Evolutionary conservation across 306 rosid genomes (phyloP), one percentile per base, ranked within the genome.

Genomic region (Argentina anserina): DNA sequence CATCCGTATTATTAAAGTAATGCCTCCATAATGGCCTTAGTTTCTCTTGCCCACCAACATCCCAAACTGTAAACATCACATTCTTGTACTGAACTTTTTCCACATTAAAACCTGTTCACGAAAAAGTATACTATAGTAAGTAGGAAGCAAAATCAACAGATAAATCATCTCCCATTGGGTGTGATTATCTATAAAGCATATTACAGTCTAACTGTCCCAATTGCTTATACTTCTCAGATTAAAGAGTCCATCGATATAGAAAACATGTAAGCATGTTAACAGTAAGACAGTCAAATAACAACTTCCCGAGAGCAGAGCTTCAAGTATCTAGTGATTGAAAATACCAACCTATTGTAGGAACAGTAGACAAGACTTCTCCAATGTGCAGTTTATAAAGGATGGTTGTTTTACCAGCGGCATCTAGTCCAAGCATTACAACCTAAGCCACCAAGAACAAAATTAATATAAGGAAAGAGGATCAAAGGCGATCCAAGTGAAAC

Each of bases 1-100:
- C 98, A 60, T 93, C 98, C 0, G 98, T 93, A 74, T 90, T 90
- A 69, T 89, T 89, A 66, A 93, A 93, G 84, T 93, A 93, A 79
- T 93, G 98, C 87, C 97, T 89, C 98, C 98, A 93, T 15, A 93
- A 89, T 20, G 98, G 98, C 87, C 97, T 90, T 76, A 93, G 78
- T 77, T 93, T 93, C 75, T 90, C 98, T 80, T 93, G 98, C 7
- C 98, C 98, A 11, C 98, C 98, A 42, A 93, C 97, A 75, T 93
- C 98, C 98, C 98, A 93, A 70, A 93, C 98, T 3, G 98, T 93
- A 85, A 93, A 93, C 55, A 93, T 79, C 46, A 93, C 98, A 86
- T 93, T 93, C 90, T 90, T 93, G 80, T 93, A 90, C 83, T 93
- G 97, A 76, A 93, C 90, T 89, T 90, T 93, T 86, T 93, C 98